Evolutionary conservation across 208 protist genomes (phyloP).

Genomic region (Tritrichomonas foetus): DNA sequence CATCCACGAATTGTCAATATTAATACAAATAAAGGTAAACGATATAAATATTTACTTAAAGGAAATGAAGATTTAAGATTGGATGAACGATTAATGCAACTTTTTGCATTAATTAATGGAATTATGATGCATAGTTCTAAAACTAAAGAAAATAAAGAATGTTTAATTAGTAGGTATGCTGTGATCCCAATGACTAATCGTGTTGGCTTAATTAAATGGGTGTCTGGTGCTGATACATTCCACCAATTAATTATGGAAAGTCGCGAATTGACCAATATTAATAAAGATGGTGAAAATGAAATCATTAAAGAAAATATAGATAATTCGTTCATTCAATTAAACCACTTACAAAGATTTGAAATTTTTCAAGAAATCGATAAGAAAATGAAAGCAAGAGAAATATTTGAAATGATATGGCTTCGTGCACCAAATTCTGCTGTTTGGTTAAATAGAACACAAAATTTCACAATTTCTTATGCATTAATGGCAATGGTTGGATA

Average conservation of each 20-base stretch:
- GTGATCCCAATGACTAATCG: background rate
- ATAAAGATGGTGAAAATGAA: background rate
- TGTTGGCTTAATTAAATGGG: background rate
- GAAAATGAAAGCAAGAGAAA: background rate
- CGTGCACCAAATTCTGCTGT: background rate
- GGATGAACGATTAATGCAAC: conserved; percentile 36
- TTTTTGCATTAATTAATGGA: conserved; percentile 14
- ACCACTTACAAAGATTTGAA: background rate
- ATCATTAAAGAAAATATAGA: background rate
- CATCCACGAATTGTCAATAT: background rate
- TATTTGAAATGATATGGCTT: background rate
- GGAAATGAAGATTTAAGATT: conserved; percentile 38
- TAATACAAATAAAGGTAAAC: background rate
- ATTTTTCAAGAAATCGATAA: background rate
- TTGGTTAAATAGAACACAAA: background rate
- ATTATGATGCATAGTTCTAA: background rate
- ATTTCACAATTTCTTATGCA: background rate
- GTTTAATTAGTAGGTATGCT: background rate
- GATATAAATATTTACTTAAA: background rate
- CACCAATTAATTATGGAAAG: conserved; percentile 10
- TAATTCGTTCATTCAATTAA: background rate
- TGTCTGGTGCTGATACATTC: background rate
- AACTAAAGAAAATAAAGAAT: background rate
- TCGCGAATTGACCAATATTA: background rate
- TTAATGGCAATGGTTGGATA: conserved; percentile 37